Evolutionary conservation across 148 eudicot species (phyloP).

Genomic region (Drosera capensis): DNA sequence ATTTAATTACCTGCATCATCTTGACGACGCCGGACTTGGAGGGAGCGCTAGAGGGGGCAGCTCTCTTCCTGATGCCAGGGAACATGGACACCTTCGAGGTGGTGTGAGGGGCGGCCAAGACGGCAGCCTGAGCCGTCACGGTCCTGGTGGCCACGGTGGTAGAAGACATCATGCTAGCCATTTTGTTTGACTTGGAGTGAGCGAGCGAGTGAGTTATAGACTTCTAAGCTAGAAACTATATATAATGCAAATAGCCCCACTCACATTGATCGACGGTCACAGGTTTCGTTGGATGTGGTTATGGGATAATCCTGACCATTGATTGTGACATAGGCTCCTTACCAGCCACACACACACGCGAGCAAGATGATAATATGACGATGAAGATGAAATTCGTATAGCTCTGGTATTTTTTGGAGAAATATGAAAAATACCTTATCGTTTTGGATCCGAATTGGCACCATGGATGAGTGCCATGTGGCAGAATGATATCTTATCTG

Average conservation of each 20-base stretch:
- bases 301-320: slow-evolving; percentile 6
- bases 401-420: background rate
- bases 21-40: no score
- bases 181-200: no score
- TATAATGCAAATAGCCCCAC: background rate
- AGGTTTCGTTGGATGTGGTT: slow-evolving; percentile 8
- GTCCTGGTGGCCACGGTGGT: no score
- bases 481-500: slow-evolving; percentile 7
- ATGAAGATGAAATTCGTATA: background rate
- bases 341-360: slow-evolving; percentile 1
- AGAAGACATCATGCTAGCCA: no score
- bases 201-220: background rate
- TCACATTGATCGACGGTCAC: slow-evolving; percentile 11
- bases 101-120: no score
- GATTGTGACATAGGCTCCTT: slow-evolving; percentile 1
- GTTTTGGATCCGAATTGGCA: no score
- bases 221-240: no score
- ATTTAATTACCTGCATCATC: no score
- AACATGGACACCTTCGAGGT: no score
- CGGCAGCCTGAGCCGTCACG: no score
- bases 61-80: no score
- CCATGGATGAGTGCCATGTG: slow-evolving; percentile 9
- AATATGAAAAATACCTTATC: slow-evolving; percentile 3
- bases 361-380: background rate
- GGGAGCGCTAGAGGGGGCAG: no score